Evolutionary conservation across 2,329 filamentous ascomycete genomes (phyloP).

Genomic region (Colletotrichum falcatum): DNA sequence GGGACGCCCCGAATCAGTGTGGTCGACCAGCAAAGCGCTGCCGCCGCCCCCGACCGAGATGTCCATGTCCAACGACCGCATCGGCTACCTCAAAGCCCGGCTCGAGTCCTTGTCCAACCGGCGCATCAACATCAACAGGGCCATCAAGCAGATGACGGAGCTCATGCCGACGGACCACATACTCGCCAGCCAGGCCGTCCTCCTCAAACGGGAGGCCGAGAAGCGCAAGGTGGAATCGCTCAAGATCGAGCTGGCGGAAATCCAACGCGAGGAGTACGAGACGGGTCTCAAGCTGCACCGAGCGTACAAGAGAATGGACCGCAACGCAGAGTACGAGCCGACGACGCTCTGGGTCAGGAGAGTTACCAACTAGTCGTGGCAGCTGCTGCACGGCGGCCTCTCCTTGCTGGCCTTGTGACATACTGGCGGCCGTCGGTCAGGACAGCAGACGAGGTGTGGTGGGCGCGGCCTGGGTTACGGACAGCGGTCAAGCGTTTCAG

Average conservation of each 20-base stretch:
- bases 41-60: constrained; percentile 72
- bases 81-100: constrained; percentile 74
- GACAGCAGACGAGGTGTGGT: background rate
- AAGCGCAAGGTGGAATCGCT: constrained; percentile 76
- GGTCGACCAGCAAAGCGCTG: constrained; percentile 67
- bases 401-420: background rate
- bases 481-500: constrained; percentile 32
- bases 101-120: constrained; percentile 75
- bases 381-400: background rate
- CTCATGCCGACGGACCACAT: constrained; percentile 79
- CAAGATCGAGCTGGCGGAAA: constrained; percentile 75
- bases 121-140: constrained; percentile 76
- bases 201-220: constrained; percentile 66
- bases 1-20: constrained; percentile 45
- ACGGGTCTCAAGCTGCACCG: constrained; percentile 80
- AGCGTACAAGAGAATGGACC: constrained; percentile 80
- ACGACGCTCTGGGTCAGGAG: constrained; percentile 83
- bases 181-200: constrained; percentile 73
- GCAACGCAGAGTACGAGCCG: constrained; percentile 72
- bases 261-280: constrained; percentile 82
- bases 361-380: constrained; percentile 67
- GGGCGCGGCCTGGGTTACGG: constrained; percentile 17
- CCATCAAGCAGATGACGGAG: constrained; percentile 82
- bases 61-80: constrained; percentile 68
- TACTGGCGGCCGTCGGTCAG: constrained; percentile 1